phyloP scores from a whole-genome alignment of 345 rosid genomes.

The Mallotus nudiflorus region DNA sequence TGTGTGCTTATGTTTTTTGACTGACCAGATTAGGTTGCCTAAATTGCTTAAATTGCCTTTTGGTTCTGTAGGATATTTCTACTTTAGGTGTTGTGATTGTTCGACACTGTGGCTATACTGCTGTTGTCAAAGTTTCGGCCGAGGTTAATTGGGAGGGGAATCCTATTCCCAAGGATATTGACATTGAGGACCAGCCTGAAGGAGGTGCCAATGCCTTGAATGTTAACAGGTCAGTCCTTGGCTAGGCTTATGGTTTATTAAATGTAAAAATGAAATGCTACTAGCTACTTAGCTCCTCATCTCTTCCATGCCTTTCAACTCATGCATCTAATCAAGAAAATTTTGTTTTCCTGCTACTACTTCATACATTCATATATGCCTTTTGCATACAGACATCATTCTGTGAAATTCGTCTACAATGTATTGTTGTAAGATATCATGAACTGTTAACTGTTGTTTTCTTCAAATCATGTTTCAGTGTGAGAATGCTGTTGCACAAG shows the following conservation, averaged over 20 bases:
- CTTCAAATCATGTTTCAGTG: slow-evolving; percentile 24
- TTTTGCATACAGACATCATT: neutral
- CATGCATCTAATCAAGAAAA: neutral
- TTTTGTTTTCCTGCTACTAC: neutral
- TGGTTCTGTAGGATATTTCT: slow-evolving; percentile 36
- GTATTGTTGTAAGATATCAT: neutral
- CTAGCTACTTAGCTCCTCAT: neutral
- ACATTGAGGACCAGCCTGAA: slow-evolving; percentile 35
- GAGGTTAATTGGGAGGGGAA: slow-evolving; percentile 32
- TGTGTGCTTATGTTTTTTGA: slow-evolving; percentile 23
- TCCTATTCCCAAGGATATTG: slow-evolving; percentile 28
- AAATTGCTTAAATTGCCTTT: slow-evolving; percentile 32
- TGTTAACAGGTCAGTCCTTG: slow-evolving; percentile 35
- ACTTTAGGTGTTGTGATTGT: slow-evolving; percentile 38
- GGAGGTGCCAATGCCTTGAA: slow-evolving; percentile 40
- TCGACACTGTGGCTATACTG: slow-evolving; percentile 36
- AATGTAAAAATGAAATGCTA: slow-evolving; percentile 13
- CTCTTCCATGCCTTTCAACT: slow-evolving; percentile 6
- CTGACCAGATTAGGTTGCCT: slow-evolving; percentile 26
- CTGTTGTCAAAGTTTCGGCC: slow-evolving; percentile 32
- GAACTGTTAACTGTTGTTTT: slow-evolving; percentile 14
- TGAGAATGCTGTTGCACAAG: slow-evolving; percentile 33
- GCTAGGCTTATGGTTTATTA: slow-evolving; percentile 5
- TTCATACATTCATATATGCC: neutral
- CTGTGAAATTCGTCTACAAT: neutral